Evolutionary conservation across 257 asterid species (phyloP), one percentile per base, ranked within the genome.

Genomic region (Primulina huaijiensis): DNA sequence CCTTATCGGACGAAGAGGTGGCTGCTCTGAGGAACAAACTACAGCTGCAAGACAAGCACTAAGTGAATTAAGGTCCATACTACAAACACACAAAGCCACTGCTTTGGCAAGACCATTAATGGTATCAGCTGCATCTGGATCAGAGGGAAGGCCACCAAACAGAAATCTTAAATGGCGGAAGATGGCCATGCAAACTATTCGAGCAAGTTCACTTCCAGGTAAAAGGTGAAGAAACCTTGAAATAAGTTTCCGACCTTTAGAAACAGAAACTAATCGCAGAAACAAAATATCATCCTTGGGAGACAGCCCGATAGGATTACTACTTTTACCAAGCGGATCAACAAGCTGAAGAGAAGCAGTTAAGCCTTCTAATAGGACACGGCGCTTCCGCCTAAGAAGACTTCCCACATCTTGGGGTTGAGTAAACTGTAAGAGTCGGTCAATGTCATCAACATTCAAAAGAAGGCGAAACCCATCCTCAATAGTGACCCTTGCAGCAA

Each of bases 321-420:
- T 80, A 72, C 73, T 79, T 68, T 79, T 84, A 12, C 86, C 82
- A 72, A 83, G 85, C 20, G 88, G 88, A 60, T 83, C 88, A 71
- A 80, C 88, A 68, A 83, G 85, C 78, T 80, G 88, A 74, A 83
- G 83, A 2, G 88, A 83, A 17, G 88, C 81, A 30, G 88, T 83
- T 77, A 83, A 72, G 73, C 88, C 85, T 74, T 83, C 88, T 73
- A 83, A 74, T 77, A 83, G 76, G 68, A 83, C 74, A 74, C 76
- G 83, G 65, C 82, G 79, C 79, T 53, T 83, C 64, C 88, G 75
- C 71, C 82, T 77, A 67, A 80, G 88, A 69, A 80, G 83, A 46
- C 69, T 66, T 56, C 88, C 88, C 65, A 85, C 81, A 67, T 82
- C 87, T 77, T 75, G 82, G 27, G 79, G 84, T 74, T 72, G 84